Evolutionary conservation across 2,329 filamentous ascomycete genomes (phyloP).

Genomic region (Apiospora sp.): DNA sequence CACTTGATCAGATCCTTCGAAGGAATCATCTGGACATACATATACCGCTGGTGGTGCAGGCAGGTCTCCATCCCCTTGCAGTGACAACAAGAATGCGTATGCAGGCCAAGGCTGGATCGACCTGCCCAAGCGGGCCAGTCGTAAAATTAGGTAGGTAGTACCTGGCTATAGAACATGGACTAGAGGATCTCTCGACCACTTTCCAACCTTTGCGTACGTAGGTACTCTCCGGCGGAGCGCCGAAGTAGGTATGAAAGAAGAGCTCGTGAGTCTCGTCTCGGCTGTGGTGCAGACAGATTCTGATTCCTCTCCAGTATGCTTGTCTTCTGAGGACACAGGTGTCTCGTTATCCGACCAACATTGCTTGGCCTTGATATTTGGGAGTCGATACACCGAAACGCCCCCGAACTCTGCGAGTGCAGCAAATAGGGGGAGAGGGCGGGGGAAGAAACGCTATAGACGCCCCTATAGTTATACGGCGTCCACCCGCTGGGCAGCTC

Average conservation of each 20-base stretch:
- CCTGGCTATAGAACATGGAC: not conserved
- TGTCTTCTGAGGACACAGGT: not conserved
- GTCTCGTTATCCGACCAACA: not conserved
- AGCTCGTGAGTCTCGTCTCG: not conserved
- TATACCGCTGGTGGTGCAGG: not conserved
- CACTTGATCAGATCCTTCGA: slow-evolving; percentile 1
- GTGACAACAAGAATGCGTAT: slow-evolving; percentile 21
- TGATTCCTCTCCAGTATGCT: not conserved
- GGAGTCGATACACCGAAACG: slow-evolving; percentile 1
- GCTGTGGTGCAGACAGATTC: not conserved
- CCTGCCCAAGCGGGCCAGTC: slow-evolving; percentile 20
- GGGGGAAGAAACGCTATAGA: not conserved
- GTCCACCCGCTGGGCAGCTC: not conserved
- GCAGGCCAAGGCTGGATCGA: not conserved
- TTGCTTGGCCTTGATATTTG: not conserved
- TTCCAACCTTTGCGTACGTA: not conserved
- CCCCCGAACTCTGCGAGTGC: not conserved
- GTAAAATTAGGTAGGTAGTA: slow-evolving; percentile 7
- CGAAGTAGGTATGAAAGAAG: not conserved
- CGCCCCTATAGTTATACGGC: not conserved
- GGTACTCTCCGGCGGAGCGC: not conserved
- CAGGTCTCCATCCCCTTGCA: slow-evolving; percentile 12
- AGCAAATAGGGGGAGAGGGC: not conserved
- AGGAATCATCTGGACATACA: not conserved
- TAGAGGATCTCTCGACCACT: not conserved